Conservation (phyloP, 768 basidiomycete genomes). For the Lactarius quietus region DNA sequence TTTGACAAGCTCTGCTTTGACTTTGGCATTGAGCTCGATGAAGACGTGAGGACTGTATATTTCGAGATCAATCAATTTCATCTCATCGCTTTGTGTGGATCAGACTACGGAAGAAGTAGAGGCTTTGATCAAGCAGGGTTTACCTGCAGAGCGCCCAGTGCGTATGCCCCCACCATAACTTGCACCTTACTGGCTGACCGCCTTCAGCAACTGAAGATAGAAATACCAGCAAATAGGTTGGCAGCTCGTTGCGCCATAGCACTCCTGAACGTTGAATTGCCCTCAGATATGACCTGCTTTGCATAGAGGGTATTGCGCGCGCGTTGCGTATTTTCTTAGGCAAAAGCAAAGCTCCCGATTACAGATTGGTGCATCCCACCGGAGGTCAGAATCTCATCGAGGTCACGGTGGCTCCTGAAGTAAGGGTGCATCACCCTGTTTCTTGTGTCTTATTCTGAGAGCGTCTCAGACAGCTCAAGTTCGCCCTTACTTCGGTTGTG, state of each 20-base stretch:
- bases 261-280: background rate
- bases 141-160: constrained; percentile 83
- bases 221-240: constrained; percentile 95
- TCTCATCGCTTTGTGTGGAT: constrained; percentile 12
- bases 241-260: constrained; percentile 3
- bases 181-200: constrained; percentile 19
- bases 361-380: constrained; percentile 68
- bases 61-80: background rate
- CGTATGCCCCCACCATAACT: constrained; percentile 26
- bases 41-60: constrained; percentile 65
- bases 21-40: constrained; percentile 95
- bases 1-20: constrained; percentile 97
- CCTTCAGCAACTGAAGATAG: constrained; percentile 92
- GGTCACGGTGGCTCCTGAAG: constrained; percentile 69
- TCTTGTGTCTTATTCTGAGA: background rate
- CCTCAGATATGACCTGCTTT: constrained; percentile 90
- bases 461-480: constrained; percentile 66
- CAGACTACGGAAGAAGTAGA: constrained; percentile 90
- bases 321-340: constrained; percentile 81
- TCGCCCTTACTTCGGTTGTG: constrained; percentile 88
- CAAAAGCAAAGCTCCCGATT: constrained; percentile 61
- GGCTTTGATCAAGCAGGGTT: constrained; percentile 74
- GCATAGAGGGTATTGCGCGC: constrained; percentile 92
- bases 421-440: constrained; percentile 35
- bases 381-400: constrained; percentile 69